Evolutionary conservation across 768 basidiomycete species (phyloP).

Genomic region (Filobasidium floriforme): DNA sequence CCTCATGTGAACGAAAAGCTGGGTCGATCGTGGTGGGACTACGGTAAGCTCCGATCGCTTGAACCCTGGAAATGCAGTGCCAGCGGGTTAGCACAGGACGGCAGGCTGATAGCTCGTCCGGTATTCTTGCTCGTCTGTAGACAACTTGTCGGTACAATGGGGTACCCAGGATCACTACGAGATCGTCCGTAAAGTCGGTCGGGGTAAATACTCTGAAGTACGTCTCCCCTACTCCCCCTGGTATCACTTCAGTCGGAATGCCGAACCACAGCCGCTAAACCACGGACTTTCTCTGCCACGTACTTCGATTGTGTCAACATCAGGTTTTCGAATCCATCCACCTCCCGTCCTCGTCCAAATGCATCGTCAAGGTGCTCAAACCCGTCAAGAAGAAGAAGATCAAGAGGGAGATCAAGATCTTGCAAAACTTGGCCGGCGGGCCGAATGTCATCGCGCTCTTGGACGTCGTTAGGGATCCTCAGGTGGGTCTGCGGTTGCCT

Average conservation of each 20-base stretch:
- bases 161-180: slow-evolving; percentile 95
- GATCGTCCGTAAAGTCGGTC: slow-evolving; percentile 89
- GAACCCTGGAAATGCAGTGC: slow-evolving; percentile 14
- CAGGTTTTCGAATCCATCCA: slow-evolving; percentile 78
- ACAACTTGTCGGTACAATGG: slow-evolving; percentile 94
- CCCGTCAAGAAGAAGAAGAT: slow-evolving; percentile 99
- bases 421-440: slow-evolving; percentile 91
- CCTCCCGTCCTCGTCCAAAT: slow-evolving; percentile 54
- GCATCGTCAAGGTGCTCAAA: slow-evolving; percentile 97
- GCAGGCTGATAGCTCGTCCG: not conserved
- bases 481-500: slow-evolving; percentile 29
- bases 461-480: slow-evolving; percentile 89
- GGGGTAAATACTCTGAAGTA: slow-evolving; percentile 93
- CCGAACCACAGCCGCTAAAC: too few relatives aligned
- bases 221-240: slow-evolving; percentile 8
- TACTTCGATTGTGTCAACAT: too few relatives aligned
- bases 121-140: slow-evolving; percentile 41
- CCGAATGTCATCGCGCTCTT: slow-evolving; percentile 88
- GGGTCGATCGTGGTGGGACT: slow-evolving; percentile 91
- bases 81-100: not conserved
- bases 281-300: not conserved
- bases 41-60: slow-evolving; percentile 54
- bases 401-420: slow-evolving; percentile 96
- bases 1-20: slow-evolving; percentile 77
- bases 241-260: too few relatives aligned